Percentiles rank a stretch among this genome's conserved stretches.
Conservation (phyloP, 1,284 basidiomycete genomes). For the Sutorius eximius region DNA sequence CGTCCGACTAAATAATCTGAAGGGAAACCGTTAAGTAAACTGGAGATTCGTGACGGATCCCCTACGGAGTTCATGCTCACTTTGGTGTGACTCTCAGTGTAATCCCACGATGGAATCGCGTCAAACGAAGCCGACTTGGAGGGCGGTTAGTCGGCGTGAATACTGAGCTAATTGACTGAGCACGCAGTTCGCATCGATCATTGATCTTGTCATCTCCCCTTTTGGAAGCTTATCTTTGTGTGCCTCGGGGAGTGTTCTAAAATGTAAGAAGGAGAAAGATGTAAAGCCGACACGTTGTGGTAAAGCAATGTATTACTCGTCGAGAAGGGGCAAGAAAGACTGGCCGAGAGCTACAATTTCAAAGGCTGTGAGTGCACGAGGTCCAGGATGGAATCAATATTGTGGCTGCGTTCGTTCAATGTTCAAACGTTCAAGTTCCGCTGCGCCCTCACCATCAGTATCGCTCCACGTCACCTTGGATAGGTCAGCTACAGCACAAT, state of each 20-base stretch:
- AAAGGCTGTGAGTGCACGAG: too few species aligned
- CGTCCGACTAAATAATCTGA: neutral
- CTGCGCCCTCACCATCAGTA: neutral
- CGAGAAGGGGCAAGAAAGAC: neutral
- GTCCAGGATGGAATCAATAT: neutral
- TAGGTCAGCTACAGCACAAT: neutral
- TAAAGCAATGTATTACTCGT: neutral
- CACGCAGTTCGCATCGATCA: neutral
- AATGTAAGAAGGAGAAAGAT: neutral
- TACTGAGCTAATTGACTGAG: neutral
- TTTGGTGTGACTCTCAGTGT: neutral
- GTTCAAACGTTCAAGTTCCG: neutral
- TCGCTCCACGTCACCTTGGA: neutral
- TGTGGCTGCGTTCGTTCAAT: neutral
- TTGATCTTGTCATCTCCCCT: conserved; percentile 1
- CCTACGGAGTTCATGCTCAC: neutral
- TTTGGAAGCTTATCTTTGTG: conserved; percentile 14
- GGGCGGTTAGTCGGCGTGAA: neutral
- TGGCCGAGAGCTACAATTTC: neutral
- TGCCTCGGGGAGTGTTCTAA: conserved; percentile 24
- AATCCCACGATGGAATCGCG: neutral
- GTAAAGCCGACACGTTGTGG: neutral
- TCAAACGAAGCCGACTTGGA: neutral
- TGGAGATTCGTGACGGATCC: neutral
- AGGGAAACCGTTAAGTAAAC: neutral